Percentiles rank a stretch among this genome's conserved stretches.
Conservation (phyloP, 306 rosid species). For the Casuarina cunninghamiana region DNA sequence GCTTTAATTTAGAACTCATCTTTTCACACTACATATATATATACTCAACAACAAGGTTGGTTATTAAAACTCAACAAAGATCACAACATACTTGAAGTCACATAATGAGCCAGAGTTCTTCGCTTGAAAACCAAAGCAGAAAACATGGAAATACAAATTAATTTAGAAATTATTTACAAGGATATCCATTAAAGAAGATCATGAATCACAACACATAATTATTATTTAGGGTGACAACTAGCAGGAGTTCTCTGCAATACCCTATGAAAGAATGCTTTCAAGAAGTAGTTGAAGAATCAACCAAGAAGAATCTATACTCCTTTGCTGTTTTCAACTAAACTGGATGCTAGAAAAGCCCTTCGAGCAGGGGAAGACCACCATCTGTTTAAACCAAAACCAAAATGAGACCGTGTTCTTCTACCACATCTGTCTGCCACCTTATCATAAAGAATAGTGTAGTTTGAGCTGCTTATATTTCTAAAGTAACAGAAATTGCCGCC, state of each 20-base stretch:
- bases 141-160: slow-evolving; percentile 4
- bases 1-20: no score
- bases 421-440: slow-evolving; percentile 44
- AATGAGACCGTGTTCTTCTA: slow-evolving; percentile 17
- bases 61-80: no score
- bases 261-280: neutral
- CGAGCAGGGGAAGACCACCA: slow-evolving; percentile 27
- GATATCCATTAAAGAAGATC: neutral
- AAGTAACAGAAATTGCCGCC: slow-evolving; percentile 53
- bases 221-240: slow-evolving; percentile 24
- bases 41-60: no score
- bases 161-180: neutral
- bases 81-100: neutral
- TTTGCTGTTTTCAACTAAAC: slow-evolving; percentile 3
- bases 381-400: slow-evolving; percentile 28
- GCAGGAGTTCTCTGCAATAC: slow-evolving; percentile 7
- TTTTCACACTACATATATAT: no score
- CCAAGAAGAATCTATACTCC: slow-evolving; percentile 10
- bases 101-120: neutral
- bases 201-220: neutral
- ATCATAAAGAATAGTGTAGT: slow-evolving; percentile 73
- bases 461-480: slow-evolving; percentile 72
- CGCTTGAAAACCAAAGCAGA: neutral
- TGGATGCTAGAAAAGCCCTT: slow-evolving; percentile 31
- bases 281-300: slow-evolving; percentile 15